These are phyloP conservation scores for Astrephomene gubernaculifera DNA, from an alignment of 139 green algal genomes.

Conservation along the genomic window DNA sequence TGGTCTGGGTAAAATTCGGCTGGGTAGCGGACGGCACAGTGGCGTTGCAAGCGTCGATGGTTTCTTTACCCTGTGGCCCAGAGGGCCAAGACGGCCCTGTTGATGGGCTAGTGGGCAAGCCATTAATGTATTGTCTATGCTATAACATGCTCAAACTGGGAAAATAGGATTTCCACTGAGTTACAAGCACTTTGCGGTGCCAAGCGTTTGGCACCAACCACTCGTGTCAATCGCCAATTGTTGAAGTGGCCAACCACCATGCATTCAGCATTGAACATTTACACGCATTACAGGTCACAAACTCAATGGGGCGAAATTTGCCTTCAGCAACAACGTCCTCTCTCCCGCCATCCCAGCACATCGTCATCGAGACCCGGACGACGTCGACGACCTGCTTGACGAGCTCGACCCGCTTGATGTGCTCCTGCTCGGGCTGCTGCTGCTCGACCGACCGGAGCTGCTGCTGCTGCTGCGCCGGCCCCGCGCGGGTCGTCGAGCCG, in stretches of 20 bases:
- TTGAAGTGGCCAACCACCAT: too few relatives aligned
- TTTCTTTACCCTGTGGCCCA: background rate
- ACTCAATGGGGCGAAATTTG: too few relatives aligned
- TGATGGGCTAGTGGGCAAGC: slow-evolving; percentile 15
- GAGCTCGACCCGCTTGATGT: slow-evolving; percentile 15
- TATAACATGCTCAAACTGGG: too few relatives aligned
- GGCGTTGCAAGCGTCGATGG: too few relatives aligned
- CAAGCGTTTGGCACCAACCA: background rate
- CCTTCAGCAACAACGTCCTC: too few relatives aligned
- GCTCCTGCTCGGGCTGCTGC: slow-evolving; percentile 13
- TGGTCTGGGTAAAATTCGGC: too few relatives aligned
- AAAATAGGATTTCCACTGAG: background rate
- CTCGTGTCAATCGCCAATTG: too few relatives aligned
- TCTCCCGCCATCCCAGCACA: too few relatives aligned
- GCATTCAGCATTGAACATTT: too few relatives aligned
- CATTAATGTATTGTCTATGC: slow-evolving; percentile 8
- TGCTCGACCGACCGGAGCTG: background rate
- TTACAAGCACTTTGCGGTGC: slow-evolving; percentile 13
- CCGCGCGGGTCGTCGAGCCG: background rate
- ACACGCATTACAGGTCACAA: too few relatives aligned
- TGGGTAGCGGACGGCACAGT: too few relatives aligned
- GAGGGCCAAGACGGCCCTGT: background rate
- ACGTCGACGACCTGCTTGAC: slow-evolving; percentile 14
- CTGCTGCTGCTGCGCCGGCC: slow-evolving; percentile 44
- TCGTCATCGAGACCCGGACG: slow-evolving; percentile 11